These are phyloP conservation scores for Magnusiomyces tetraspermus DNA, from an alignment of 1,139 yeast genomes.

Conservation along the genomic window DNA sequence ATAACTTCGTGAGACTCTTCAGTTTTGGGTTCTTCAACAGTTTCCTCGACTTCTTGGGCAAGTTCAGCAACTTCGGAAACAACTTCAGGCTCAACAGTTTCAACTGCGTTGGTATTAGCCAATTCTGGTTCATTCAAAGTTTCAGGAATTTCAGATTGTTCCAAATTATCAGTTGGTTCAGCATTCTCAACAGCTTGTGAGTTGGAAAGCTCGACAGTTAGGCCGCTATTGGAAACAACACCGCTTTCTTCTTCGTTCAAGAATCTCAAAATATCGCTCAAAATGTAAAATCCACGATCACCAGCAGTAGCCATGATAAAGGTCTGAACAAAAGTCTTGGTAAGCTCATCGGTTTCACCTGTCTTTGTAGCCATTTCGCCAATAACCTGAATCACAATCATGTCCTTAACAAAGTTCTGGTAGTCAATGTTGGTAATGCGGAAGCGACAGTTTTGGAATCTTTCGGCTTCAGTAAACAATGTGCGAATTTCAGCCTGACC, in stretches of 20 bases:
- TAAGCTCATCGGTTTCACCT: slow-evolving; percentile 38
- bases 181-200: no score
- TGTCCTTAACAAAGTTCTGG: slow-evolving; percentile 44
- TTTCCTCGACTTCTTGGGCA: no score
- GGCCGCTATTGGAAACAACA: background rate
- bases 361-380: slow-evolving; percentile 56
- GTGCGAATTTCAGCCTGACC: slow-evolving; percentile 31
- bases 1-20: no score
- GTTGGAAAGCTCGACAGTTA: no score
- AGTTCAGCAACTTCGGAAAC: no score
- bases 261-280: slow-evolving; percentile 51
- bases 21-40: no score
- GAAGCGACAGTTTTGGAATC: slow-evolving; percentile 45
- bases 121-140: no score
- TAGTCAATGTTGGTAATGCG: slow-evolving; percentile 56
- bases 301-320: slow-evolving; percentile 45
- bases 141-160: no score
- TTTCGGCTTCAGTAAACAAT: slow-evolving; percentile 33
- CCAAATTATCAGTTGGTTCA: no score
- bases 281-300: slow-evolving; percentile 43
- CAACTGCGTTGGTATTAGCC: no score
- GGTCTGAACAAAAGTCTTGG: slow-evolving; percentile 56
- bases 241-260: slow-evolving; percentile 33
- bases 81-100: no score
- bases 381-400: slow-evolving; percentile 54